phyloP scores from a whole-genome alignment of 1,284 basidiomycete species.

The Austropuccinia psidii region DNA sequence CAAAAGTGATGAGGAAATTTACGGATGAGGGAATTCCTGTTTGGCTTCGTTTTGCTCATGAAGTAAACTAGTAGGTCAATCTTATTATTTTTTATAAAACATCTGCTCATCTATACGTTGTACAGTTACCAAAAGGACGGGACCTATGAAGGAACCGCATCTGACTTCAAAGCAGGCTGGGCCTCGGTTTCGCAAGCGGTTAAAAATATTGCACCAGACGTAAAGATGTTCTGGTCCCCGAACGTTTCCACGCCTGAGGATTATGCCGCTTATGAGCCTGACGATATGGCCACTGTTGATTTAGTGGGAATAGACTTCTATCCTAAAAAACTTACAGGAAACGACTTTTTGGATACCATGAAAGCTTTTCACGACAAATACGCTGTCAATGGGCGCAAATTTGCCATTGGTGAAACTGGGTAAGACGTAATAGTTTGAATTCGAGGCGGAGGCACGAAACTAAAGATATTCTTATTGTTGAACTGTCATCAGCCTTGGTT shows the following conservation, averaged over 20 bases:
- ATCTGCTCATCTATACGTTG: not conserved
- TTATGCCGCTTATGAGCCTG: slow-evolving; percentile 44
- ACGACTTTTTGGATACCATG: slow-evolving; percentile 43
- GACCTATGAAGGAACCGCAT: slow-evolving; percentile 43
- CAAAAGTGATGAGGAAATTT: slow-evolving; percentile 47
- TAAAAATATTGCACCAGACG: slow-evolving; percentile 43
- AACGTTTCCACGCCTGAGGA: slow-evolving; percentile 41
- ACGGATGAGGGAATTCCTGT: slow-evolving; percentile 48
- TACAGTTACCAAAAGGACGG: slow-evolving; percentile 39
- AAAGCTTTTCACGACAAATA: slow-evolving; percentile 48
- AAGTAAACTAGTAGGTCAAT: slow-evolving; percentile 39
- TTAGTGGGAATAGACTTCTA: slow-evolving; percentile 47
- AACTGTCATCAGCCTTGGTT: slow-evolving; percentile 38
- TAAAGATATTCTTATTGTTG: not conserved
- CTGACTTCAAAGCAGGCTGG: slow-evolving; percentile 48
- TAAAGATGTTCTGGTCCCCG: slow-evolving; percentile 45
- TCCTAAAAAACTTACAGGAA: slow-evolving; percentile 39
- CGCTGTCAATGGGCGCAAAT: slow-evolving; percentile 40
- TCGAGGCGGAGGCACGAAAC: not conserved
- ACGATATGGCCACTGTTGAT: slow-evolving; percentile 44
- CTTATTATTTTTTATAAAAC: not conserved
- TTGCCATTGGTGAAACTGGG: slow-evolving; percentile 48
- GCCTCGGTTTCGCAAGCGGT: slow-evolving; percentile 44
- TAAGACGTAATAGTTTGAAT: not conserved
- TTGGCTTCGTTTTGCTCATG: slow-evolving; percentile 47